phyloP scores from a whole-genome alignment of 2,329 filamentous ascomycete species.

The Aspergillus cejpii region DNA sequence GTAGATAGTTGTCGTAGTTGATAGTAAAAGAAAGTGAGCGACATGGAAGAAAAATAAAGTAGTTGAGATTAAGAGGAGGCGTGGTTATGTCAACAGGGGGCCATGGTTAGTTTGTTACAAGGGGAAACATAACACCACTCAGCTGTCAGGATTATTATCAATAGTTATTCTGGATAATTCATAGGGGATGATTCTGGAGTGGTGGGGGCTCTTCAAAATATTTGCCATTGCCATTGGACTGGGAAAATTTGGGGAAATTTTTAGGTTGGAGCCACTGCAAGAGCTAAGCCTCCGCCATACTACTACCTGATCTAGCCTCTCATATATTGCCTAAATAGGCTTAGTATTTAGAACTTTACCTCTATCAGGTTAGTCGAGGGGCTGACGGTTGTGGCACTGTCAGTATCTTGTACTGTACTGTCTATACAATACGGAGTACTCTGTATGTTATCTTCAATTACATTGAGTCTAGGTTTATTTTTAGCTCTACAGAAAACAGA shows the following conservation, averaged over 20 bases:
- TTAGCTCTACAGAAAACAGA: too few species aligned
- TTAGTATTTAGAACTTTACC: background rate
- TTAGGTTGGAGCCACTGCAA: slow-evolving; percentile 10
- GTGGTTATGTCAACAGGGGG: slow-evolving; percentile 7
- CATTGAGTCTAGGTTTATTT: too few species aligned
- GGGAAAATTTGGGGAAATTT: background rate
- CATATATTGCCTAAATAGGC: background rate
- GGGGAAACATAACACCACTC: slow-evolving; percentile 6
- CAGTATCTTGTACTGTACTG: too few species aligned
- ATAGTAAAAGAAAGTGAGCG: too few species aligned
- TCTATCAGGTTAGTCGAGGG: background rate
- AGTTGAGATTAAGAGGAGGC: slow-evolving; percentile 7
- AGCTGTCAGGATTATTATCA: too few species aligned
- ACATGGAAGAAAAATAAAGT: too few species aligned
- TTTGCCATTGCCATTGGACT: background rate
- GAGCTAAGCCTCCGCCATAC: slow-evolving; percentile 18
- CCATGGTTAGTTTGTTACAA: slow-evolving; percentile 16
- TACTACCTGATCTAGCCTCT: background rate
- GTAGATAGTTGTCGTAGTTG: too few species aligned
- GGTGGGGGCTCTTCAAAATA: background rate
- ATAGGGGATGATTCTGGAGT: slow-evolving; percentile 4
- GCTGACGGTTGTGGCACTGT: too few species aligned
- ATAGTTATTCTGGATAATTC: too few species aligned
- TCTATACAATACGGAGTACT: too few species aligned
- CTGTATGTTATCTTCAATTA: too few species aligned